These are phyloP conservation scores for Peniophora sp. DNA, from an alignment of 1,284 basidiomycete species.

Conservation along the genomic window DNA sequence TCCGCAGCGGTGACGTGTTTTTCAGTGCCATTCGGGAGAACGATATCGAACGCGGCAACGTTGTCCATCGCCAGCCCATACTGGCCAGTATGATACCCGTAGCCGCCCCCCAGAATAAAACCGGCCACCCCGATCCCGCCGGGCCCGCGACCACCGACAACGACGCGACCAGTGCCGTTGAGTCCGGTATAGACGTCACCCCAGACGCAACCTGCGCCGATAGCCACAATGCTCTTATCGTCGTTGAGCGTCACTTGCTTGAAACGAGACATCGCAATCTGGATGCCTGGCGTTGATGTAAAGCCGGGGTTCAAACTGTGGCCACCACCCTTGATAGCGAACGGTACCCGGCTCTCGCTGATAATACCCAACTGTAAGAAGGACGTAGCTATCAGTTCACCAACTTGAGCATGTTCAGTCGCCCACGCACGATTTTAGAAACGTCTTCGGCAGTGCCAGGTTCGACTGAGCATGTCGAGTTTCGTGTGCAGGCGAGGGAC, in stretches of 20 bases:
- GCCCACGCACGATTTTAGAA: constrained; percentile 27
- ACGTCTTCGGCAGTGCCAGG: constrained; percentile 39
- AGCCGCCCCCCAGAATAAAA: constrained; percentile 48
- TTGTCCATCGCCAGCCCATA: constrained; percentile 43
- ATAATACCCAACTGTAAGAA: constrained; percentile 35
- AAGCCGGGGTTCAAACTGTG: constrained; percentile 38
- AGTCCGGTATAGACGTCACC: constrained; percentile 38
- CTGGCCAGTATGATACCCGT: constrained; percentile 46
- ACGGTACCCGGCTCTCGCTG: constrained; percentile 24
- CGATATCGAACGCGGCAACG: constrained; percentile 36
- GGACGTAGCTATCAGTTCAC: background rate
- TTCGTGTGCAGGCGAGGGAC: constrained; percentile 32
- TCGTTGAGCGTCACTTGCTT: constrained; percentile 27
- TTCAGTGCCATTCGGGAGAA: constrained; percentile 39
- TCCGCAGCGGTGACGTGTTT: constrained; percentile 28
- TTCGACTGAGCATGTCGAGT: constrained; percentile 38
- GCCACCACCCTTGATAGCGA: constrained; percentile 41
- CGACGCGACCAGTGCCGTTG: constrained; percentile 26
- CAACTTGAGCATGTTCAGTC: background rate
- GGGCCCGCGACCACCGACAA: constrained; percentile 38
- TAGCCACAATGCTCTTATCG: constrained; percentile 22
- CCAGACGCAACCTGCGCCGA: constrained; percentile 44
- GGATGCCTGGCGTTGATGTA: constrained; percentile 47
- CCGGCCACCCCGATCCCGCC: constrained; percentile 46
- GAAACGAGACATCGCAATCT: constrained; percentile 39